phyloP scores from a whole-genome alignment of 306 rosid genomes.

The Malus fusca region DNA sequence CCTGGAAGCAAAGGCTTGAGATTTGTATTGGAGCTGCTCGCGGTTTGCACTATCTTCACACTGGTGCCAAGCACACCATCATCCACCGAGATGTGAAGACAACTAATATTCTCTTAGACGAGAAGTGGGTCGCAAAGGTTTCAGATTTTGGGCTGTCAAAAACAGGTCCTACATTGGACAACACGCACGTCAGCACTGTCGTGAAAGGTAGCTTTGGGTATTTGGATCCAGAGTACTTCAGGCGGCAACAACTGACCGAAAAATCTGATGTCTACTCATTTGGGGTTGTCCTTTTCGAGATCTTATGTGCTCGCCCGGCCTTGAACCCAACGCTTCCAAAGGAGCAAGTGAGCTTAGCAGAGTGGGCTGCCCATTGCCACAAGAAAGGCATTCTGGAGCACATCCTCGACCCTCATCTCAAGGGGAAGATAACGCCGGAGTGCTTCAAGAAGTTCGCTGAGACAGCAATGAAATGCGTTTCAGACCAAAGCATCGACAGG shows the following conservation, averaged over 20 bases:
- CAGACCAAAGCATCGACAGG: conserved; percentile 93
- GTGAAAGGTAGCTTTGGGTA: conserved; percentile 99
- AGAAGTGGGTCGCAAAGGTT: conserved; percentile 98
- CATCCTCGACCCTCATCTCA: conserved; percentile 69
- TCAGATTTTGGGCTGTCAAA: conserved; percentile 96
- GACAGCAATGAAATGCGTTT: conserved; percentile 97
- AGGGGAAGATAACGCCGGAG: conserved; percentile 87
- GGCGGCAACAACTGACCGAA: conserved; percentile 95
- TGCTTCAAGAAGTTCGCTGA: conserved; percentile 91
- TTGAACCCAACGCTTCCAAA: conserved; percentile 81
- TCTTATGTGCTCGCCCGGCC: conserved; percentile 94
- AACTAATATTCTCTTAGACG: conserved; percentile 91
- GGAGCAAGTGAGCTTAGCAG: conserved; percentile 99
- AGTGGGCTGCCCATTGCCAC: conserved; percentile 97
- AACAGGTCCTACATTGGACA: conserved; percentile 95
- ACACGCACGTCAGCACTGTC: conserved; percentile 96
- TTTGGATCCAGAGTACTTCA: conserved; percentile 97
- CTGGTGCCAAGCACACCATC: conserved; percentile 95
- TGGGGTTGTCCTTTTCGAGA: conserved; percentile 92
- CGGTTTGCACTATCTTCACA: conserved; percentile 93
- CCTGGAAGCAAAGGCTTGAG: conserved; percentile 99
- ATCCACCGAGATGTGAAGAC: conserved; percentile 98
- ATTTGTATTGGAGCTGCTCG: conserved; percentile 98
- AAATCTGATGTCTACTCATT: conserved; percentile 98
- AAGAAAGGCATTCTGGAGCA: conserved; percentile 85